These are phyloP conservation scores for Salix exigua DNA, from an alignment of 345 rosid species.

Conservation along the genomic window DNA sequence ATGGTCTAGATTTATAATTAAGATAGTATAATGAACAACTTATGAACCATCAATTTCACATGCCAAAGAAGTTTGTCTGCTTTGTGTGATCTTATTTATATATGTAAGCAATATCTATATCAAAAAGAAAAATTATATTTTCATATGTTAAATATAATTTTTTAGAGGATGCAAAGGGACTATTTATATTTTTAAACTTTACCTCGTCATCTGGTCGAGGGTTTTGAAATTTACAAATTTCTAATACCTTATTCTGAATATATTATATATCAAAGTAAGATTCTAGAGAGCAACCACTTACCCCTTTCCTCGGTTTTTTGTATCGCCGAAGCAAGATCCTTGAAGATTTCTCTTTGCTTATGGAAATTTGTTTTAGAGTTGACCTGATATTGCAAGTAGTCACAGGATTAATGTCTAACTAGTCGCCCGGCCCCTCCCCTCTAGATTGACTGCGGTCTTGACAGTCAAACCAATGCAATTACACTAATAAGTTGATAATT, in stretches of 20 bases:
- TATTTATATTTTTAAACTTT: not conserved
- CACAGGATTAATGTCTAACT: not conserved
- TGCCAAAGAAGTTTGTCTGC: not conserved
- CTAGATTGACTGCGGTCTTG: constrained; percentile 17
- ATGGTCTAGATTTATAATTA: not conserved
- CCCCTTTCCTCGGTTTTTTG: constrained; percentile 12
- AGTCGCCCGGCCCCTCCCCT: not conserved
- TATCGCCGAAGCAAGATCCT: constrained; percentile 10
- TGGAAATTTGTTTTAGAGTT: constrained; percentile 11
- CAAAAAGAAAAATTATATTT: too few relatives aligned
- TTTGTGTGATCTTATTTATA: not conserved
- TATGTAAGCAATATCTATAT: not conserved
- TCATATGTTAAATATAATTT: too few relatives aligned
- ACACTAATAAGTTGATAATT: constrained; percentile 1
- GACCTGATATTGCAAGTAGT: constrained; percentile 10
- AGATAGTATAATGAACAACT: not conserved
- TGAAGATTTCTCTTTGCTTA: constrained; percentile 18
- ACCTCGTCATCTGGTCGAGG: not conserved
- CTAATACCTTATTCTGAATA: not conserved
- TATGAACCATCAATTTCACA: not conserved
- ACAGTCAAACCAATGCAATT: constrained; percentile 24
- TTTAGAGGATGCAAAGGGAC: not conserved
- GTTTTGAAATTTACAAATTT: not conserved
- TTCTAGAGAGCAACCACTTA: constrained; percentile 31
- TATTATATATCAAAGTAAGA: not conserved